Percentiles rank a stretch among this genome's conserved stretches.
Evolutionary conservation across 1,284 basidiomycete species (phyloP).

Genomic region (Agroathelia rolfsii): DNA sequence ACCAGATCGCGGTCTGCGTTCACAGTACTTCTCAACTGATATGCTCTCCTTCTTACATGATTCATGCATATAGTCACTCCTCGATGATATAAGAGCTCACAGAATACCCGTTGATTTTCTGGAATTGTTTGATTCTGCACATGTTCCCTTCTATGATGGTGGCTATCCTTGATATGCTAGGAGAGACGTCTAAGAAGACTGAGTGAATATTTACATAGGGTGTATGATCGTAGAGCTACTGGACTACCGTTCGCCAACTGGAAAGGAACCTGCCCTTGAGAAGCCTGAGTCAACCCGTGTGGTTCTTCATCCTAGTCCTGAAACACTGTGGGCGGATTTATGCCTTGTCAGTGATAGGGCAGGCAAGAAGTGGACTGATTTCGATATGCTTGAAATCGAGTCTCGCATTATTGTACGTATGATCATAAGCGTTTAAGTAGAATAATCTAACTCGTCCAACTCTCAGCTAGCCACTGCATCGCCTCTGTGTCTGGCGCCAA

Average conservation of each 20-base stretch:
- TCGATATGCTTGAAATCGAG: conserved; percentile 60
- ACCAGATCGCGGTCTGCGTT: conserved; percentile 54
- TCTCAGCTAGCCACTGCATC: conserved; percentile 57
- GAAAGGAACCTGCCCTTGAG: conserved; percentile 41
- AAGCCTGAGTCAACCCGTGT: conserved; percentile 55
- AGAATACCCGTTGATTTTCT: conserved; percentile 76
- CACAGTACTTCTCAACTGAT: conserved; percentile 2
- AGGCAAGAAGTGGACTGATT: conserved; percentile 53
- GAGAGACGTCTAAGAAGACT: too few relatives aligned
- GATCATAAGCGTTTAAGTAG: background rate
- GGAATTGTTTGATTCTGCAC: conserved; percentile 59
- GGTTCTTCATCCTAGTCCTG: conserved; percentile 62
- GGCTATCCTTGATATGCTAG: too few relatives aligned
- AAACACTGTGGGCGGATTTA: conserved; percentile 69
- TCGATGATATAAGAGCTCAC: conserved; percentile 70
- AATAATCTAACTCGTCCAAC: too few relatives aligned
- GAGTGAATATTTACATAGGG: conserved; percentile 31
- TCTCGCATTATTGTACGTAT: conserved; percentile 55
- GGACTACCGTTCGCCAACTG: conserved; percentile 54
- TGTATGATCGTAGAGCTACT: conserved; percentile 73
- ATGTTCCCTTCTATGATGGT: conserved; percentile 75
- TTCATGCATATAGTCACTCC: conserved; percentile 39
- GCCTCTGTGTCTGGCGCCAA: conserved; percentile 66
- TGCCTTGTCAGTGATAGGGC: conserved; percentile 52
- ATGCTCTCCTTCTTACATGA: conserved; percentile 12